Base-by-base conservation (phyloP, 2,329 filamentous ascomycete genomes). In the Aureobasidium sp. region DNA sequence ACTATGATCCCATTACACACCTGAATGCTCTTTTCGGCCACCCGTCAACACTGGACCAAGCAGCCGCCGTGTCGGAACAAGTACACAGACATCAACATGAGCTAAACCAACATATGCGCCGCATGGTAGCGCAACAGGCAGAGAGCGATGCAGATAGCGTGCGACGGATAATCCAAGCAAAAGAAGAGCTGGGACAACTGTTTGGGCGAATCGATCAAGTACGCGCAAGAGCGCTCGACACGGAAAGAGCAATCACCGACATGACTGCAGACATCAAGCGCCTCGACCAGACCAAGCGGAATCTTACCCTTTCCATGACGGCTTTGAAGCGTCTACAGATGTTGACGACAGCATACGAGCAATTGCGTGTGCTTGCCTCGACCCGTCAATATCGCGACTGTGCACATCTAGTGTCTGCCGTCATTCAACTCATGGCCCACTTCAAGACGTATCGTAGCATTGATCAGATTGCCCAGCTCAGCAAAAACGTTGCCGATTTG, bases 201-300 rank as follows among this genome's bases (percentile, higher is more conserved):
- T 96, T 98, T 76, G 83, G 84, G 63, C 95, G 94, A 73, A 96
- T 98, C 68, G 91, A 97, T 69, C 87, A 84, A 59, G 91, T 98
- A 53, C 87, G 90, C 53, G 85, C 85, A 62, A 83, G 91, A 49
- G 93, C 93, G 32, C 81, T 94, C 62, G 84, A 90, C 75, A 97
- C 93, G 17, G 93, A 98, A 71, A 85, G 90, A 68, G 86, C 90
- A 60, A 98, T 98, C 66, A 96, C 91, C 41, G 90, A 90, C 61
- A 98, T 98, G 93, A 98, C 93, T 57, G 90, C 93, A 55, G 93
- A 98, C 66, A 98, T 98, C 69, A 98, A 98, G 74, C 84, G 91
- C 60, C 79, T 98, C 59, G 93, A 98, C 71, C 88, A 87, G 69
- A 96, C 93, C 32, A 98, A 98, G 76, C 86, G 86, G 69, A 98